These are phyloP conservation scores for Allium sativum DNA, from an alignment of 106 monocot species.

Conservation along the genomic window DNA sequence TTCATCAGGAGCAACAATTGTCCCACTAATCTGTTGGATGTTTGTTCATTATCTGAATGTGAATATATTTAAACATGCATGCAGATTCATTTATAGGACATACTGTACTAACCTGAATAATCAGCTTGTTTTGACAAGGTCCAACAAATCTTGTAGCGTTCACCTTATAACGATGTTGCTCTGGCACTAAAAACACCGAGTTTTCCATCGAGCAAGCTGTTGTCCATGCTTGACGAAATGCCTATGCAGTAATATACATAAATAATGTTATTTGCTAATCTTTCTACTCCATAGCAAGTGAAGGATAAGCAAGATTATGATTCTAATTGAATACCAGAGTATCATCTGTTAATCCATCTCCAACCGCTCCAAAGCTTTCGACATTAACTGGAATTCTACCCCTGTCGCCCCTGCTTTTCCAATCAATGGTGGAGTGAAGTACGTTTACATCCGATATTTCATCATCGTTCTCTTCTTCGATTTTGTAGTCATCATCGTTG, in stretches of 20 bases:
- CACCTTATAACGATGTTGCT: conserved; percentile 36
- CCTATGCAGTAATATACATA: conserved; percentile 20
- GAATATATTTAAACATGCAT: too few relatives aligned
- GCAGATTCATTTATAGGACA: too few relatives aligned
- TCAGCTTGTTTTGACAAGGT: conserved; percentile 55
- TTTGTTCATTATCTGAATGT: too few relatives aligned
- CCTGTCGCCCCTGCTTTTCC: conserved; percentile 6
- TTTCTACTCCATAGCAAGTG: too few relatives aligned
- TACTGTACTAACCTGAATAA: conserved; percentile 47
- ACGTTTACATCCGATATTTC: conserved; percentile 14
- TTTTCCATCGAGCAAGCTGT: conserved; percentile 56
- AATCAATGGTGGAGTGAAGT: not conserved
- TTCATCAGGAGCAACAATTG: conserved; percentile 81
- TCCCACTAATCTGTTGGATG: conserved; percentile 47
- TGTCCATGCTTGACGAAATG: conserved; percentile 67
- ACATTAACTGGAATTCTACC: conserved; percentile 70
- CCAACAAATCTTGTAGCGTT: conserved; percentile 62
- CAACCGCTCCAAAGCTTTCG: conserved; percentile 82
- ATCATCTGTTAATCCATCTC: conserved; percentile 80
- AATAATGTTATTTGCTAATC: too few relatives aligned
- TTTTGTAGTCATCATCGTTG: conserved; percentile 4
- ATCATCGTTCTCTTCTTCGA: conserved; percentile 11
- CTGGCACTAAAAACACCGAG: conserved; percentile 80
- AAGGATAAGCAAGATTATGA: not conserved
- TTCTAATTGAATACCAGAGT: conserved; percentile 42